phyloP scores from a whole-genome alignment of 306 rosid genomes.

The Vigna unguiculata region DNA sequence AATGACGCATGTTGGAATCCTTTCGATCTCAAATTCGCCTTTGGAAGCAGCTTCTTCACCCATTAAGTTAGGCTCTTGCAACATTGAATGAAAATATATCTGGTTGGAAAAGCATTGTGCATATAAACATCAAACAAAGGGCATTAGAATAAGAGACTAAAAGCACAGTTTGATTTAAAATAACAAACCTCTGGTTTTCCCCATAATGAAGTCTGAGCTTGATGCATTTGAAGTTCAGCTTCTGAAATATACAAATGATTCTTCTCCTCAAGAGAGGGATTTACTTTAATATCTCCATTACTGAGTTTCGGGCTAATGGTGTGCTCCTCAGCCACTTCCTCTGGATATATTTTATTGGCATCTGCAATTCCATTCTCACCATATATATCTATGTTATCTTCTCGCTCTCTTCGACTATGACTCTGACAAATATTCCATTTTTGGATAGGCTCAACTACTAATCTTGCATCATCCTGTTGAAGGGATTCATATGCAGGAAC shows the following conservation, averaged over 20 bases:
- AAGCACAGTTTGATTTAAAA: slow-evolving; percentile 28
- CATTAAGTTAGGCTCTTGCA: slow-evolving; percentile 55
- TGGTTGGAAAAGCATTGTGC: slow-evolving; percentile 46
- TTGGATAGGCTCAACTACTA: slow-evolving; percentile 85
- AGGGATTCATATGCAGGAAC: slow-evolving; percentile 60
- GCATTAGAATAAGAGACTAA: background rate
- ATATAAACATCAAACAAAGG: slow-evolving; percentile 35
- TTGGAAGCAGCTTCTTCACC: slow-evolving; percentile 57
- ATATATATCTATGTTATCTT: slow-evolving; percentile 81
- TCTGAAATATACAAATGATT: slow-evolving; percentile 88
- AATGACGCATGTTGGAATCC: slow-evolving; percentile 67
- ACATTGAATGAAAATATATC: slow-evolving; percentile 83
- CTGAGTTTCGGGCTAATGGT: slow-evolving; percentile 51
- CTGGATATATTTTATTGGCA: slow-evolving; percentile 66
- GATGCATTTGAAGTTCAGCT: slow-evolving; percentile 96
- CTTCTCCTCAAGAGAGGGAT: slow-evolving; percentile 60
- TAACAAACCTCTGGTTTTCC: slow-evolving; percentile 73
- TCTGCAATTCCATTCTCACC: slow-evolving; percentile 84
- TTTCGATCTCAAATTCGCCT: slow-evolving; percentile 87
- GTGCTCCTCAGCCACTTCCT: slow-evolving; percentile 62
- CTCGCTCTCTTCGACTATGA: slow-evolving; percentile 69
- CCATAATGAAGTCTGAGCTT: slow-evolving; percentile 72
- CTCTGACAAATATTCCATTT: slow-evolving; percentile 94
- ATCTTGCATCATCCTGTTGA: slow-evolving; percentile 68
- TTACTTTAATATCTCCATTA: slow-evolving; percentile 53